phyloP scores from a whole-genome alignment of 2,329 filamentous ascomycete genomes.

The Sporothrix brasiliensis region DNA sequence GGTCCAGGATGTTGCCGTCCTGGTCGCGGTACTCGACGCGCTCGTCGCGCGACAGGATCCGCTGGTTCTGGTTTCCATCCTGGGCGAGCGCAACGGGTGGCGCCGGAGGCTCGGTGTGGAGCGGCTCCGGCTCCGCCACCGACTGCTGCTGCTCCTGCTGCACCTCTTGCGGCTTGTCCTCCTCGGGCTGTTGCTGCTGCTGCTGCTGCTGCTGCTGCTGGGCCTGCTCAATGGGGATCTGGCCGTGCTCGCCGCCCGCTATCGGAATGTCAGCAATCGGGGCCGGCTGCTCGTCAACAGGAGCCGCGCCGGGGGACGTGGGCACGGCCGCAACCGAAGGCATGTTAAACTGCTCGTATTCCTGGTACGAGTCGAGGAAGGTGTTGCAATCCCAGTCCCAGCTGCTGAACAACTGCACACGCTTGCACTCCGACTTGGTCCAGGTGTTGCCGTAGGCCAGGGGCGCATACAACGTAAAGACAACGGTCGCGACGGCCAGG shows the following conservation, averaged over 20 bases:
- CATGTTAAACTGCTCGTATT: conserved; percentile 47
- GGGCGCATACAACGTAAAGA: conserved; percentile 84
- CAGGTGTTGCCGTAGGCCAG: conserved; percentile 91
- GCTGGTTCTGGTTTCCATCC: conserved; percentile 43
- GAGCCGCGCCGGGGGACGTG: conserved; percentile 15
- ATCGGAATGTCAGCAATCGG: conserved; percentile 36
- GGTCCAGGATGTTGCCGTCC: conserved; percentile 82
- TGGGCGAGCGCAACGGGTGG: conserved; percentile 31
- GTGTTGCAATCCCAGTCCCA: conserved; percentile 99
- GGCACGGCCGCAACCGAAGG: conserved; percentile 31
- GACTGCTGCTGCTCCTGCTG: conserved; percentile 27
- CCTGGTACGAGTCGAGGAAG: conserved; percentile 72
- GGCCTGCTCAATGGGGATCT: conserved; percentile 37
- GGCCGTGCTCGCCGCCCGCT: conserved; percentile 36
- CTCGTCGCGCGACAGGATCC: conserved; percentile 67
- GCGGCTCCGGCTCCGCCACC: conserved; percentile 42
- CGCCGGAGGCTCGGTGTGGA: conserved; percentile 56
- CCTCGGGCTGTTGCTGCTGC: conserved; percentile 28
- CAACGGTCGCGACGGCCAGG: conserved; percentile 71
- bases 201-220: conserved; percentile 36
- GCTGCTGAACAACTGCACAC: conserved; percentile 79
- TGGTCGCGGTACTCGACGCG: conserved; percentile 93
- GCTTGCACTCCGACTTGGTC: conserved; percentile 85
- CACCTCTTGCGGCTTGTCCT: conserved; percentile 26
- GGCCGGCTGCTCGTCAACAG: not conserved